Evolutionary conservation across 495 filamentous ascomycete species (phyloP), one percentile per base, ranked within the genome.

Genomic region (Margaritispora aquatica): DNA sequence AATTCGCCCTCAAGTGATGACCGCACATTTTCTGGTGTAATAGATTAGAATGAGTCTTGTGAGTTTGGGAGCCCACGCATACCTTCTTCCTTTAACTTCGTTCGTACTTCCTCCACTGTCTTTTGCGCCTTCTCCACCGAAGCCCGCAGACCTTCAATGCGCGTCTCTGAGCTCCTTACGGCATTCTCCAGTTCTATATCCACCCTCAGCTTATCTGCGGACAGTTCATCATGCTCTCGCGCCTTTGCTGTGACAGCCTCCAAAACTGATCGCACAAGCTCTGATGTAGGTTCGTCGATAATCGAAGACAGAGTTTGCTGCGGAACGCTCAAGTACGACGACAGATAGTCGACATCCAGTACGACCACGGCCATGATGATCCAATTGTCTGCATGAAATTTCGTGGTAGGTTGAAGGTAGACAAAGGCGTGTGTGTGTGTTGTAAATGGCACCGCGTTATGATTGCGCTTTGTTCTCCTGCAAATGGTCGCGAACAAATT

Each of bases 141-240:
- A 34, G 79, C 75, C 69, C 92, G 96, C 74, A 96, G 81, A 19
- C 84, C 83, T 64, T 91, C 86, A 65, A 84, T 82, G 70, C 89
- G 88, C 17, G 87, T 84, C 67, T 97, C 93, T 41, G 84, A 85
- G 58, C 79, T 85, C 38, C 89, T 85, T 17, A 95, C 85, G 24
- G 86, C 84, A 73, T 88, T 92, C 70, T 97, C 94, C 10, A 97
- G 77, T 74, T 97, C 94, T n/a, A 97, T 90, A 57, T 92, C 89
- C 17, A 88, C 70, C 53, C 87, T 87, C 47, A 96, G 80, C 71
- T 96, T 96, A 47, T 94, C 87, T 7, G 92, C 85, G 59, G 82
- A 84, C 15, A 93, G 72, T 38, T 84, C 80, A 63, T 96, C 90
- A 63, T 82, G 81, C 63, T 96, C 92, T 50, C 83, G 87, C 26